Conservation (phyloP, 441 rosid genomes). For the Syzygium malaccense region DNA sequence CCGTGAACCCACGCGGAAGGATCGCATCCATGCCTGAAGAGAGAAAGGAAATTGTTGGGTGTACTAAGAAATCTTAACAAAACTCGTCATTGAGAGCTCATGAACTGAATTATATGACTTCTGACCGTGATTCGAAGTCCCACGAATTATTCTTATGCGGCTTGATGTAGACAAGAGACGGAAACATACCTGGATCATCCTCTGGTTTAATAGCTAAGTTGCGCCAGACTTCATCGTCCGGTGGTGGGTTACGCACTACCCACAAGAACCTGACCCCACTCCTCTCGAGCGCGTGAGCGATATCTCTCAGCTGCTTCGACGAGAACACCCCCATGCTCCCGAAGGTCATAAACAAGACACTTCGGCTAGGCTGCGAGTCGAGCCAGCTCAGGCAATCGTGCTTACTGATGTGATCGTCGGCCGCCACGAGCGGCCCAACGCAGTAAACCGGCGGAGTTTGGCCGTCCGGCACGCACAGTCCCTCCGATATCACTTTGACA, state of each 20-base stretch:
- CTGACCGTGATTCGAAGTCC: not conserved
- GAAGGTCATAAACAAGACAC: conserved; percentile 8
- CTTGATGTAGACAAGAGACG: not conserved
- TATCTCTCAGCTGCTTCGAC: not conserved
- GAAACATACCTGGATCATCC: not conserved
- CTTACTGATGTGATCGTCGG: not conserved
- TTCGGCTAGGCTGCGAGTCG: not conserved
- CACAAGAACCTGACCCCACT: not conserved
- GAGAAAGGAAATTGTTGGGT: not conserved
- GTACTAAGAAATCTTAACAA: not conserved
- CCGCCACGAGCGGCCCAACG: not conserved
- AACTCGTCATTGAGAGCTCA: not conserved
- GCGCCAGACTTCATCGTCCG: not conserved
- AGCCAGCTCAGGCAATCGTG: not conserved
- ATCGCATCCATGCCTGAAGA: not conserved
- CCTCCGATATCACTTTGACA: not conserved
- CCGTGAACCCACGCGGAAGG: no score
- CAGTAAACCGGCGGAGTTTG: not conserved
- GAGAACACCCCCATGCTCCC: conserved; percentile 8
- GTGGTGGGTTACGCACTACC: not conserved
- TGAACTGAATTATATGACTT: not conserved
- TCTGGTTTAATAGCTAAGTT: not conserved
- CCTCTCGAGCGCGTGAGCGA: not conserved
- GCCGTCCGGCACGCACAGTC: not conserved
- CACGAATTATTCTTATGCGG: not conserved